These are phyloP conservation scores for Ascochyta clinopodiicola DNA, from an alignment of 2,329 filamentous ascomycete genomes.

Conservation along the genomic window DNA sequence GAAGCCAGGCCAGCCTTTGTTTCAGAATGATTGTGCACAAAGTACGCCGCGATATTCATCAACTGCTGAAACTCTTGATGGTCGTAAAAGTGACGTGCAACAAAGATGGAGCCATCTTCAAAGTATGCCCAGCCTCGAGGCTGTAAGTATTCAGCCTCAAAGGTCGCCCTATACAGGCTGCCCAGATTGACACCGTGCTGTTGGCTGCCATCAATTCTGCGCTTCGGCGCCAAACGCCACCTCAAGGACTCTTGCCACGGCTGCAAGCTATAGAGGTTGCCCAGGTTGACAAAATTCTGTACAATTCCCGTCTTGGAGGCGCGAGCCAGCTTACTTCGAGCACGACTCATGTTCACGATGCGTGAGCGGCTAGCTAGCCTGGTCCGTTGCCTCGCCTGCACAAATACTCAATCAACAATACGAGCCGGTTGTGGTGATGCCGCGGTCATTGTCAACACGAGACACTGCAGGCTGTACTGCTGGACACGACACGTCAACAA, in stretches of 20 bases:
- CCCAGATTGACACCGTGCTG: conserved; percentile 1
- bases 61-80: conserved; percentile 23
- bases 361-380: not conserved
- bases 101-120: conserved; percentile 31
- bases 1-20: not conserved
- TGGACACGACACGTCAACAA: not conserved
- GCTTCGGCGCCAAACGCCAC: not conserved
- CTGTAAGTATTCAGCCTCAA: not conserved
- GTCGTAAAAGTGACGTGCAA: conserved; percentile 15
- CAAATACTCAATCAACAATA: not conserved
- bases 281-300: conserved; percentile 23
- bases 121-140: conserved; percentile 28
- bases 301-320: not conserved
- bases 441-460: not conserved
- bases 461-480: not conserved
- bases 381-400: not conserved
- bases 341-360: not conserved
- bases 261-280: conserved; percentile 11
- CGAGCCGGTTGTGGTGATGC: not conserved
- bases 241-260: not conserved
- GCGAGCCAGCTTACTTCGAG: not conserved
- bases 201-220: not conserved
- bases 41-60: conserved; percentile 24
- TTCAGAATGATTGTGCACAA: conserved; percentile 16
- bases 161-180: not conserved